These are phyloP conservation scores for Scenedesmus sp. DNA, from an alignment of 163 green algal genomes.

Conservation along the genomic window DNA sequence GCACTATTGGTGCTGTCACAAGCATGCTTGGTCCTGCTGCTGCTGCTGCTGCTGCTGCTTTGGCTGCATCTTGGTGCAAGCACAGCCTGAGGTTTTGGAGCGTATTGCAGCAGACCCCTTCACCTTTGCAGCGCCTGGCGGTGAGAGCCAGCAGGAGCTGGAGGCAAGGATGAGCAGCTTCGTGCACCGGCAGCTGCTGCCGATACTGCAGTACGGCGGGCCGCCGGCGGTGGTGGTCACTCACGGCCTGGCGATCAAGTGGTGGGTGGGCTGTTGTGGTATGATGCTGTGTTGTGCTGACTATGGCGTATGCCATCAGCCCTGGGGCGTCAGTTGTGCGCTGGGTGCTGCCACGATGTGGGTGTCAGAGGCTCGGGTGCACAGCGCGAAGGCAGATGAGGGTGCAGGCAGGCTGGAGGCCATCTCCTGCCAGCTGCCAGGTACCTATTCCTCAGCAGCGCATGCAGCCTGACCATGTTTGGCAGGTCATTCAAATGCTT, in stretches of 20 bases:
- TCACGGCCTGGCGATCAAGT: slow-evolving; percentile 73
- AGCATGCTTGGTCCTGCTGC: not conserved
- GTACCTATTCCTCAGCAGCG: no score
- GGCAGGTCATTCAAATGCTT: no score
- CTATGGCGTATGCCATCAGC: not conserved
- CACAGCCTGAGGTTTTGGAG: slow-evolving; percentile 32
- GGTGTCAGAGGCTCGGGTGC: not conserved
- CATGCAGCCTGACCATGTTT: no score
- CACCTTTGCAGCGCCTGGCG: slow-evolving; percentile 64
- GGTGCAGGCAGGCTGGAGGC: no score
- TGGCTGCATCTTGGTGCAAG: not conserved
- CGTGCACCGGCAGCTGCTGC: slow-evolving; percentile 57
- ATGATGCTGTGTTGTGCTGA: not conserved
- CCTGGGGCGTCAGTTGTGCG: not conserved
- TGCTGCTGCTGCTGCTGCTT: not conserved
- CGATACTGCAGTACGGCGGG: slow-evolving; percentile 21
- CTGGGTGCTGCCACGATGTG: not conserved
- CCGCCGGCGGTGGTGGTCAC: slow-evolving; percentile 59
- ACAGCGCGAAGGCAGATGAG: no score
- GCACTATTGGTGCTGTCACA: not conserved
- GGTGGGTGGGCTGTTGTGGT: slow-evolving; percentile 21
- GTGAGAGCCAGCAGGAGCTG: slow-evolving; percentile 66
- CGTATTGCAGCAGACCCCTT: slow-evolving; percentile 51
- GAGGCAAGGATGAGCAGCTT: slow-evolving; percentile 62
- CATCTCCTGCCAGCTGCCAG: no score